Base-by-base conservation (phyloP, 2,329 filamentous ascomycete genomes). In the Aureobasidium zeae region DNA sequence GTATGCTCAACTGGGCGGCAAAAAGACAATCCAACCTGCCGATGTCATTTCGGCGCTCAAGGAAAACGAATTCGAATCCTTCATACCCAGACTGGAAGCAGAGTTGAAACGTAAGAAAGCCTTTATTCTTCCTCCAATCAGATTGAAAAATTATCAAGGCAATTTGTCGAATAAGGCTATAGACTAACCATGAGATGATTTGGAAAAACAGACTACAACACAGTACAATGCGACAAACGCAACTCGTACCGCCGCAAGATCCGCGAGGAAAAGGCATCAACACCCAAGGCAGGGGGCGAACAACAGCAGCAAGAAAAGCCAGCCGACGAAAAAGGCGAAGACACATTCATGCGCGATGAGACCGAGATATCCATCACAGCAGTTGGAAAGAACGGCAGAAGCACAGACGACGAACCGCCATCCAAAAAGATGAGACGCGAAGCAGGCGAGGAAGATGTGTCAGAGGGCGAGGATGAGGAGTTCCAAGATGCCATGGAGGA, bases 1-100 rank as follows among this genome's bases (percentile, higher is more conserved):
- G 53, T 72, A 79, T 55, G 84, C 84, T 5, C 62, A 72, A 41
- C 65, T 65, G 36, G 71, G 73, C n/a, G 75, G 74, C 58, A 83
- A 86, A 59, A 88, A 88, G 67, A 89, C 83, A 0, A 82, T 91
- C 53, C 73, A 77, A 54, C 82, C 83, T 0, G 71, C 73, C 29
- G 83, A 89, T 57, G 82, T 91, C 29, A 79, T 88, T 56, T 77
- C 79, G 37, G 84, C 83, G 0, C 71, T 91, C 34, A 77, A 83
- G n/a, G 80, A 85, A 26, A 74, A 80, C 34, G 85, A 89, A 59
- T 85, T 85, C 49, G 71, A 73, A 36, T 71, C 71, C n/a, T 87
- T 88, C 58, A 68, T 86, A 45, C 74, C 76, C 11, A 70, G 77
- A 24, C 67, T 89, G 22, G 81, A 89, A 61, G 80, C 77, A 5